These are phyloP conservation scores for Herpetomonas samuelpessoai DNA, from an alignment of 208 protist genomes.

Conservation along the genomic window DNA sequence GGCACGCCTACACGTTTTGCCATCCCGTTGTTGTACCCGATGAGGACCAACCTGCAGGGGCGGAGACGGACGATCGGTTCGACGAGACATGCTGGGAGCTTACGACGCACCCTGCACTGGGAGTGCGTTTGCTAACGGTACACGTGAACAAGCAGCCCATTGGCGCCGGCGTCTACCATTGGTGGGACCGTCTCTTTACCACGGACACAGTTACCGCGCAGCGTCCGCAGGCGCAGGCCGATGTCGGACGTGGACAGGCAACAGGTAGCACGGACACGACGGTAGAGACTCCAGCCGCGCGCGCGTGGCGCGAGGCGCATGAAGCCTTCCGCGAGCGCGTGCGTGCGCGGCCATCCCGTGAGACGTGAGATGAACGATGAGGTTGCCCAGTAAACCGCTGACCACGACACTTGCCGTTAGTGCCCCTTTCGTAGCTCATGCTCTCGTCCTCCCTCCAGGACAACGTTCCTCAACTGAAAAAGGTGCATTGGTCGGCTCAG, in stretches of 20 bases:
- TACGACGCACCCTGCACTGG: conserved; percentile 32
- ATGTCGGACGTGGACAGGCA: too few species aligned
- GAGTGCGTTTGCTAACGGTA: conserved; percentile 55
- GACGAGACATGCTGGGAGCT: conserved; percentile 80
- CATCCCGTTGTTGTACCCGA: conserved; percentile 53
- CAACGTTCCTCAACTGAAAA: too few species aligned
- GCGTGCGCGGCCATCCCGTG: conserved; percentile 20
- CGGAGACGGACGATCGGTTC: conserved; percentile 55
- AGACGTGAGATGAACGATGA: background rate
- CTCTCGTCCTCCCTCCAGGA: too few species aligned
- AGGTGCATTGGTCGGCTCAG: too few species aligned
- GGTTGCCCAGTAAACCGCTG: background rate
- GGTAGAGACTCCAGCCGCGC: too few species aligned
- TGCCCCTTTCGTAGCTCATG: too few species aligned
- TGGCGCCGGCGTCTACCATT: conserved; percentile 53
- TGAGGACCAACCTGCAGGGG: too few species aligned
- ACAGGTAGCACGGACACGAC: too few species aligned
- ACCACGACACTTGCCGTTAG: too few species aligned
- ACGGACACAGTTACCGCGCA: conserved; percentile 47
- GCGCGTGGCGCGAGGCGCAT: conserved; percentile 65
- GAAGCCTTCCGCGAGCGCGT: conserved; percentile 57
- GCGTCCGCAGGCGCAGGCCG: too few species aligned
- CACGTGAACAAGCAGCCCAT: conserved; percentile 69
- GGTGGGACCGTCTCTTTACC: conserved; percentile 76
- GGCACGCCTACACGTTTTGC: conserved; percentile 34